A percentile compares a stretch with the other conserved stretches of the same genome.
These are phyloP conservation scores for Abrus pulchellus DNA, from an alignment of 306 rosid genomes.

Conservation along the genomic window DNA sequence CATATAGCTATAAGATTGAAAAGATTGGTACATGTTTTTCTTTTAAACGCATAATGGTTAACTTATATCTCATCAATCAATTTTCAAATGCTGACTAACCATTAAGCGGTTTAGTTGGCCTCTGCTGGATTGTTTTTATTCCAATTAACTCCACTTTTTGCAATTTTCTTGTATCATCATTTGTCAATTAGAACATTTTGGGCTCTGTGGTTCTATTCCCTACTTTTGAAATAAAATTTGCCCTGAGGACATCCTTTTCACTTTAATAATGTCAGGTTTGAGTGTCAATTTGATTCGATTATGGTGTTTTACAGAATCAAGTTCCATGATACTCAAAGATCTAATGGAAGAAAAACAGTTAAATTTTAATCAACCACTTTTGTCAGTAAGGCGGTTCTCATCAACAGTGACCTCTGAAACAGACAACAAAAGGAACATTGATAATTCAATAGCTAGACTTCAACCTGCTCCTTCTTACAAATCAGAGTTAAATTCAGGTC, in stretches of 20 bases:
- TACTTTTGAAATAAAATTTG: background rate
- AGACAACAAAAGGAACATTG: slow-evolving; percentile 53
- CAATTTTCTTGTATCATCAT: slow-evolving; percentile 28
- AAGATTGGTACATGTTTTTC: background rate
- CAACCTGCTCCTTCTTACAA: slow-evolving; percentile 68
- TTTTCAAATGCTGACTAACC: slow-evolving; percentile 25
- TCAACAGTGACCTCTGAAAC: slow-evolving; percentile 57
- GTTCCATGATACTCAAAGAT: slow-evolving; percentile 53
- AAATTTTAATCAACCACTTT: slow-evolving; percentile 82
- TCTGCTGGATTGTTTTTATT: slow-evolving; percentile 46
- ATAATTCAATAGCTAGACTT: slow-evolving; percentile 56
- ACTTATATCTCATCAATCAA: background rate
- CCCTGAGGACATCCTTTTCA: background rate
- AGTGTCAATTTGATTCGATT: slow-evolving; percentile 40
- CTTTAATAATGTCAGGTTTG: slow-evolving; percentile 34
- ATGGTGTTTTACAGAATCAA: slow-evolving; percentile 54
- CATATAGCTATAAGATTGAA: background rate
- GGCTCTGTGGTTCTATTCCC: background rate
- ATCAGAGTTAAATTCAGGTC: slow-evolving; percentile 87
- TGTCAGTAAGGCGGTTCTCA: slow-evolving; percentile 85
- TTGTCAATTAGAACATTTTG: slow-evolving; percentile 22
- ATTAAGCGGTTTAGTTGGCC: slow-evolving; percentile 22
- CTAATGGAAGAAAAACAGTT: slow-evolving; percentile 85
- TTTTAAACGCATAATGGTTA: slow-evolving; percentile 23
- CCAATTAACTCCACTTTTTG: slow-evolving; percentile 37